phyloP scores from a whole-genome alignment of 2,329 filamentous ascomycete species.

The Fonsecaea monophora region DNA sequence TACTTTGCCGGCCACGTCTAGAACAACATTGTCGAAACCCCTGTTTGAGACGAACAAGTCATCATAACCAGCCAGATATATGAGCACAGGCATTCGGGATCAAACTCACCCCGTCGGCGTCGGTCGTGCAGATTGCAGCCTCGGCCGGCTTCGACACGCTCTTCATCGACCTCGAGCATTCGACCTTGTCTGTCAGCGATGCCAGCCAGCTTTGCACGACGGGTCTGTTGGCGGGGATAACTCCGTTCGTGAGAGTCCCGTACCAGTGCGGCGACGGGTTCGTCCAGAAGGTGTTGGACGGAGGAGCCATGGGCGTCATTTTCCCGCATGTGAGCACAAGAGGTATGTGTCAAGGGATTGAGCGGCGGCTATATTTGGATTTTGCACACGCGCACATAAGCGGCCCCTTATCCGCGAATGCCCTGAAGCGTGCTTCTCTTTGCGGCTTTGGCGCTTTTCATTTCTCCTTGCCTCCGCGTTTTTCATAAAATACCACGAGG shows the following conservation, averaged over 20 bases:
- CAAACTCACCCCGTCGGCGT: constrained; percentile 41
- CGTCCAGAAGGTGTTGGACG: constrained; percentile 30
- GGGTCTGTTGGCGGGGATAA: constrained; percentile 40
- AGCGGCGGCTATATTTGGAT: background rate
- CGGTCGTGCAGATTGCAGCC: constrained; percentile 46
- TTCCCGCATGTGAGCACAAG: constrained; percentile 29
- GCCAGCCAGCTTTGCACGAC: constrained; percentile 43
- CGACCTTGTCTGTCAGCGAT: constrained; percentile 44
- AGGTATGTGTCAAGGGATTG: constrained; percentile 15
- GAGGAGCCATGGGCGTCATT: constrained; percentile 31
- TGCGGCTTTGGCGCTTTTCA: background rate
- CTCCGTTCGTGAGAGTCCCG: constrained; percentile 33
- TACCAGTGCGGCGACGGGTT: constrained; percentile 46
- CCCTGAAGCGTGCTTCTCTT: background rate
- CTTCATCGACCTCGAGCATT: constrained; percentile 52
- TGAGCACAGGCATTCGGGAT: constrained; percentile 40
- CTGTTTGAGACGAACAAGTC: background rate
- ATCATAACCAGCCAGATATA: background rate
- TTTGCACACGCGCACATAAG: background rate
- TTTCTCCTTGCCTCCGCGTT: background rate
- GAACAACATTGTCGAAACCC: background rate
- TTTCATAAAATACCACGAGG: background rate
- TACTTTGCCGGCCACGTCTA: background rate
- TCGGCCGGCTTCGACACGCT: constrained; percentile 47
- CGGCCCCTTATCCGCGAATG: background rate